Evolutionary conservation across 2,329 filamentous ascomycete species (phyloP).

Genomic region (Calcarisporium arbuscula): DNA sequence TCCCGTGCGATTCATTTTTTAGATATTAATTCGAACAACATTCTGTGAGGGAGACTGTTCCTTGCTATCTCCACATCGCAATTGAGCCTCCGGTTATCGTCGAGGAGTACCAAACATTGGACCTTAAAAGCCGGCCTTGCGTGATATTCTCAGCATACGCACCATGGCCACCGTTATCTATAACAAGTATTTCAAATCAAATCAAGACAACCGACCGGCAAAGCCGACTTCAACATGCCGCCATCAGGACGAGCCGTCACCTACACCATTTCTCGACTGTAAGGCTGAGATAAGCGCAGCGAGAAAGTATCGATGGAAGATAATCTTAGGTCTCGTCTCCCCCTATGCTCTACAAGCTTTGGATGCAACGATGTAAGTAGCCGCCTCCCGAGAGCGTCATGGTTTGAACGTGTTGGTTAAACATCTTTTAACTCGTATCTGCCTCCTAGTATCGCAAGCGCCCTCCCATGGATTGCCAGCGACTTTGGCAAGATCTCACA

Average conservation of each 20-base stretch:
- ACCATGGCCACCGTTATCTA: not conserved
- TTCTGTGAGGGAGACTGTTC: no score
- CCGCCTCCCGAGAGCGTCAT: not conserved
- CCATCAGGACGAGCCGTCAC: conserved; percentile 14
- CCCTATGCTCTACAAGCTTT: conserved; percentile 58
- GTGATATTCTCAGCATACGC: no score
- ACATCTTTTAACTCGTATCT: not conserved
- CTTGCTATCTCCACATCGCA: no score
- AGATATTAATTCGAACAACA: no score
- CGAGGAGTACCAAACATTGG: no score
- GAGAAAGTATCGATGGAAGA: conserved; percentile 46
- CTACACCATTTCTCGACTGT: conserved; percentile 21
- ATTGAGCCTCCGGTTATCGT: no score
- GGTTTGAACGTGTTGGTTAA: not conserved
- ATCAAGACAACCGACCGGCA: not conserved
- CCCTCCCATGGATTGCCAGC: conserved; percentile 49
- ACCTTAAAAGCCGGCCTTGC: no score
- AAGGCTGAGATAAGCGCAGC: conserved; percentile 26
- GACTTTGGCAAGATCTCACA: conserved; percentile 56
- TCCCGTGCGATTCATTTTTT: no score
- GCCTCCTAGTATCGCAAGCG: conserved; percentile 24
- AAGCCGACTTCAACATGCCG: conserved; percentile 10
- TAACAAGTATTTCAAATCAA: conserved; percentile 2
- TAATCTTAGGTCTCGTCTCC: conserved; percentile 51
- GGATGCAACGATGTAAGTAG: conserved; percentile 52